These are phyloP conservation scores for Leishmania major DNA, from an alignment of 208 protist genomes.

Conservation along the genomic window DNA sequence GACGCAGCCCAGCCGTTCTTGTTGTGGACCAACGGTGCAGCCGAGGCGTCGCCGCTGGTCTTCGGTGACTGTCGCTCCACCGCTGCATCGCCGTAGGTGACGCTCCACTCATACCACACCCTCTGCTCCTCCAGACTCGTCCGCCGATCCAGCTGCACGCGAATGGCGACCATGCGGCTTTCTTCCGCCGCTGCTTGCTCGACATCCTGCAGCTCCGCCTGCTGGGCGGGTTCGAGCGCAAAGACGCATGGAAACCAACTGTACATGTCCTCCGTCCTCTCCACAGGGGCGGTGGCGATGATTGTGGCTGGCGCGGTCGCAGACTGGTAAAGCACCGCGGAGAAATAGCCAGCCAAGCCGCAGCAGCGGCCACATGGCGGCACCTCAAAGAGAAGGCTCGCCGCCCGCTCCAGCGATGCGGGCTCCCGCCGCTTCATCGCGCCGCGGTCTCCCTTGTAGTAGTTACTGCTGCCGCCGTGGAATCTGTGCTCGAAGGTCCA, in stretches of 20 bases:
- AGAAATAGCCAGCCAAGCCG: slow-evolving; percentile 78
- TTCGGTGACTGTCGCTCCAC: not conserved
- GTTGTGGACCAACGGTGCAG: slow-evolving; percentile 48
- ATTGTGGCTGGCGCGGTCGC: slow-evolving; percentile 18
- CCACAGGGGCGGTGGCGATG: slow-evolving; percentile 22
- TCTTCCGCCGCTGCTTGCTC: not conserved
- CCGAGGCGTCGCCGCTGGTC: not conserved
- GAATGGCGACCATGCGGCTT: slow-evolving; percentile 23
- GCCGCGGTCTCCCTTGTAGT: not conserved
- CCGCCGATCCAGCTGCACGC: slow-evolving; percentile 45
- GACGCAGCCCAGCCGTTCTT: slow-evolving; percentile 68
- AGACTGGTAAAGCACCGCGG: slow-evolving; percentile 54
- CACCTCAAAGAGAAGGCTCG: slow-evolving; percentile 44
- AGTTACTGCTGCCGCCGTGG: not conserved
- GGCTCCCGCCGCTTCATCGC: not conserved
- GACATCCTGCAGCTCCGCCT: slow-evolving; percentile 40
- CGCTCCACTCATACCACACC: slow-evolving; percentile 85
- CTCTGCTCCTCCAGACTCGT: slow-evolving; percentile 22
- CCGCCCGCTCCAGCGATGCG: slow-evolving; percentile 37
- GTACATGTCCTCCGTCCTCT: slow-evolving; percentile 70
- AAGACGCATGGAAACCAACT: slow-evolving; percentile 91
- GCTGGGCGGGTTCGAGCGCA: slow-evolving; percentile 47
- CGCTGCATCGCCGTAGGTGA: slow-evolving; percentile 14
- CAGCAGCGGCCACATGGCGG: slow-evolving; percentile 49
- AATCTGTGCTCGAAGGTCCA: slow-evolving; percentile 81